Percentiles rank a stretch among this genome's conserved stretches.
phyloP scores from a whole-genome alignment of 73 alveolate genomes.

The Paramecium sonneborni region DNA sequence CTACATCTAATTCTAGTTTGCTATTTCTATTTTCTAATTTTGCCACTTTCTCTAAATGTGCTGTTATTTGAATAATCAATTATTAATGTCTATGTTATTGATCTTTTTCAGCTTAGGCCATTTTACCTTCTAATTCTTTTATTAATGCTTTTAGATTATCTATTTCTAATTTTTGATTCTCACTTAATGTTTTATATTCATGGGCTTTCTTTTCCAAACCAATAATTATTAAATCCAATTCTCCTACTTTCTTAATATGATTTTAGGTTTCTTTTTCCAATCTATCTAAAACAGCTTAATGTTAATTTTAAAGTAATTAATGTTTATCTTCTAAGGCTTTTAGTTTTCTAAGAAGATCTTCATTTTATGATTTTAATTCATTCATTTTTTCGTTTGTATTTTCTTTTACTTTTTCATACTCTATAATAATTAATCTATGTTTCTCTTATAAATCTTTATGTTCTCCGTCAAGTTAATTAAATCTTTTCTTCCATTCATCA shows the following conservation, averaged over 20 bases:
- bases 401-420: background rate
- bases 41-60: background rate
- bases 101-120: background rate
- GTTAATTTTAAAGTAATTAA: background rate
- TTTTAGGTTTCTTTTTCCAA: slow-evolving; percentile 5
- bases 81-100: background rate
- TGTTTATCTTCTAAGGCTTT: slow-evolving; percentile 2
- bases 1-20: background rate
- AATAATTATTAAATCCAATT: background rate
- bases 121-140: background rate
- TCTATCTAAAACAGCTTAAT: background rate
- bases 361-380: background rate
- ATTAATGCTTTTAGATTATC: background rate
- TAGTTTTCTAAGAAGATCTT: background rate
- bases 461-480: background rate
- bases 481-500: background rate
- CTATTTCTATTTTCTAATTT: background rate
- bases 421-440: background rate
- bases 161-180: background rate
- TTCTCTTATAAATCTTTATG: background rate
- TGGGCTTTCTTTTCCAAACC: background rate
- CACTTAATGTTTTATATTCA: background rate
- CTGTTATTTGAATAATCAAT: background rate
- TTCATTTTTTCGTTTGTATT: background rate
- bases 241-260: background rate